These are phyloP conservation scores for Penicillium cataractarum DNA, from an alignment of 495 filamentous ascomycete genomes.

Conservation along the genomic window DNA sequence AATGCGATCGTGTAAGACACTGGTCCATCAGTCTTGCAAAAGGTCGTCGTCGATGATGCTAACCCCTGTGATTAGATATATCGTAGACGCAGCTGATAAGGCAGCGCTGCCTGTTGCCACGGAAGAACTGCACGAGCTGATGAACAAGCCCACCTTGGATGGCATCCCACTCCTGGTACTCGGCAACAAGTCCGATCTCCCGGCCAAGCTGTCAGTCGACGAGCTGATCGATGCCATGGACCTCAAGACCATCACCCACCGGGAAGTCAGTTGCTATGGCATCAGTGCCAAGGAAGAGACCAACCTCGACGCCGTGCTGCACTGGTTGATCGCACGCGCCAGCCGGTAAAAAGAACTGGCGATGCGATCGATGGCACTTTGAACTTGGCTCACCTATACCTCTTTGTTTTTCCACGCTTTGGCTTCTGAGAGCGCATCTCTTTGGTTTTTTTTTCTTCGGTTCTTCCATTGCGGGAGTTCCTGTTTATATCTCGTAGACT, in stretches of 20 bases:
- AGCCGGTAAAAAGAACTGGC: slow-evolving; percentile 40
- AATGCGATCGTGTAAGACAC: slow-evolving; percentile 87
- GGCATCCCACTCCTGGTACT: slow-evolving; percentile 95
- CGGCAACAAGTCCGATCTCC: slow-evolving; percentile 95
- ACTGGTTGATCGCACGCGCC: slow-evolving; percentile 92
- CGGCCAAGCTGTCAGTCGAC: slow-evolving; percentile 85
- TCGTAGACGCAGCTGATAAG: slow-evolving; percentile 88
- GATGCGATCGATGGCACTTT: neutral
- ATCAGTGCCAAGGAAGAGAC: slow-evolving; percentile 99
- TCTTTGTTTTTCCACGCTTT: slow-evolving; percentile 1
- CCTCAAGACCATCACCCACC: slow-evolving; percentile 83
- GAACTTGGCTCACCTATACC: slow-evolving; percentile 1
- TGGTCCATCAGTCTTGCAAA: neutral
- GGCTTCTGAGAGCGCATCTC: slow-evolving; percentile 7
- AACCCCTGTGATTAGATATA: slow-evolving; percentile 62
- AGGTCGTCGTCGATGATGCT: slow-evolving; percentile 7
- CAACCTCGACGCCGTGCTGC: slow-evolving; percentile 93
- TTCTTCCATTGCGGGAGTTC: neutral
- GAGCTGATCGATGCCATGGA: slow-evolving; percentile 93
- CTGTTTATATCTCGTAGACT: slow-evolving; percentile 23
- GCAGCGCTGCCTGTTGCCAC: slow-evolving; percentile 81
- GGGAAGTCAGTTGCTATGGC: slow-evolving; percentile 97
- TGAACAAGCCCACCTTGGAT: slow-evolving; percentile 81
- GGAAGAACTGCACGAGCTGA: slow-evolving; percentile 87
- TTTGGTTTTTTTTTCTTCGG: slow-evolving; percentile 3